Percentiles rank a stretch among this genome's conserved stretches.
phyloP scores from a whole-genome alignment of 1,284 basidiomycete species.

The Mycena sp. region DNA sequence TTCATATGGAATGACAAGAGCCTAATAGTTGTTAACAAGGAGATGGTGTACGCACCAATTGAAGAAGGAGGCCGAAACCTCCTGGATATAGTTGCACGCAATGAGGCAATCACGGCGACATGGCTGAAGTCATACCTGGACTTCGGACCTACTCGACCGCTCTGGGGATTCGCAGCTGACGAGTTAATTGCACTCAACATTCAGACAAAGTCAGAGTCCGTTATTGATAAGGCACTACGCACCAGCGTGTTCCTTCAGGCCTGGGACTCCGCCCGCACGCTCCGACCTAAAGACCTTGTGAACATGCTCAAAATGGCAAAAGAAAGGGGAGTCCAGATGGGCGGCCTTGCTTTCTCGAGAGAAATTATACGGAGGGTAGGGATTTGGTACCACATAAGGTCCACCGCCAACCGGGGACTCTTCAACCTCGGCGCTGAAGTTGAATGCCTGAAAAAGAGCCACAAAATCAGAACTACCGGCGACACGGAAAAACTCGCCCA shows the following conservation, averaged over 20 bases:
- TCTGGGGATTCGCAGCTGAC: conserved; percentile 29
- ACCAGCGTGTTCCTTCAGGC: not conserved
- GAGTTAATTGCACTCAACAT: not conserved
- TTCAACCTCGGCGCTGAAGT: not conserved
- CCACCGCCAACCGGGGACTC: not conserved
- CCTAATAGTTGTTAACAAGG: conserved; percentile 13
- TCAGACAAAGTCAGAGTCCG: not conserved
- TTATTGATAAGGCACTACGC: not conserved
- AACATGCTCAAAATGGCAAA: not conserved
- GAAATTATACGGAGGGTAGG: not conserved
- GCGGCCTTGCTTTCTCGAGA: not conserved
- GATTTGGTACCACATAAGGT: conserved; percentile 24
- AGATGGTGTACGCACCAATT: conserved; percentile 17
- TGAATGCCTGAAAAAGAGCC: conserved; percentile 6
- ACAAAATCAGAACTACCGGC: not conserved
- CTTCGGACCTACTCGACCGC: not conserved
- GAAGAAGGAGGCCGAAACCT: conserved; percentile 11
- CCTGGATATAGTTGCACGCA: conserved; percentile 24
- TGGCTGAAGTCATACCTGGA: conserved; percentile 31
- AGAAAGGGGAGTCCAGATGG: not conserved
- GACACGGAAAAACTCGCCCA: conserved; percentile 2
- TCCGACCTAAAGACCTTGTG: not conserved
- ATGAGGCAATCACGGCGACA: no score
- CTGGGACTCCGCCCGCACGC: not conserved
- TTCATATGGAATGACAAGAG: conserved; percentile 25